Percentiles rank a stretch among this genome's conserved stretches.
These are phyloP conservation scores for Aureobasidium sp. DNA, from an alignment of 2,329 filamentous ascomycete genomes.

Conservation along the genomic window DNA sequence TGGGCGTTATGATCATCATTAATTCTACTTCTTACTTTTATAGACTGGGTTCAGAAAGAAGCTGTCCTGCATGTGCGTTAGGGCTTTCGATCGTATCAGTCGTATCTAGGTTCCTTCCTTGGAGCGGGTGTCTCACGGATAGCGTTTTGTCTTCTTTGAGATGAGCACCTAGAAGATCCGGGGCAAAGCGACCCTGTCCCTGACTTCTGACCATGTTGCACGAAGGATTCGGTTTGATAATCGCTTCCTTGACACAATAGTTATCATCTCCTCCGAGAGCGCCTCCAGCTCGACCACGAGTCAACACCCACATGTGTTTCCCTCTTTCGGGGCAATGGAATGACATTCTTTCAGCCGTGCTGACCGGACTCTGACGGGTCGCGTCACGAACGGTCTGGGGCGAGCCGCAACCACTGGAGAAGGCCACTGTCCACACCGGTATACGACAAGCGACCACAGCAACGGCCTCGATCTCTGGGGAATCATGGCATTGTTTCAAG, in stretches of 20 bases:
- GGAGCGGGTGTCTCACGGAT: background rate
- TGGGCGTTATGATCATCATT: background rate
- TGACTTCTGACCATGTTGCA: background rate
- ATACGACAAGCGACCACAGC: background rate
- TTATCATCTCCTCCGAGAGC: background rate
- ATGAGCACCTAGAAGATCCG: background rate
- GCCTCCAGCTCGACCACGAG: background rate
- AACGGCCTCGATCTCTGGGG: background rate
- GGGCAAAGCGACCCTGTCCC: background rate
- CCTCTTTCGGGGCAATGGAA: background rate
- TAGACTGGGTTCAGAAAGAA: background rate
- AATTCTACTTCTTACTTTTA: background rate
- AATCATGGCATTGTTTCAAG: background rate
- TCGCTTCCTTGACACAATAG: background rate
- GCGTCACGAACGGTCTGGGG: background rate
- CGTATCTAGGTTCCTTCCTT: background rate
- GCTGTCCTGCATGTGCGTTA: background rate
- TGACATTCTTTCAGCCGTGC: background rate
- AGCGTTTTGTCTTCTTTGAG: background rate
- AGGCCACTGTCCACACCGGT: background rate
- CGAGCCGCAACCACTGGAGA: background rate
- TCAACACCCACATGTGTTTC: background rate
- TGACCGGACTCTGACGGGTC: background rate
- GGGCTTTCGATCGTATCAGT: background rate
- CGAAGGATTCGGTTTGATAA: background rate